Evolutionary conservation across 345 rosid genomes (phyloP), one percentile per base, ranked within the genome.

Genomic region (Triadica sebifera): DNA sequence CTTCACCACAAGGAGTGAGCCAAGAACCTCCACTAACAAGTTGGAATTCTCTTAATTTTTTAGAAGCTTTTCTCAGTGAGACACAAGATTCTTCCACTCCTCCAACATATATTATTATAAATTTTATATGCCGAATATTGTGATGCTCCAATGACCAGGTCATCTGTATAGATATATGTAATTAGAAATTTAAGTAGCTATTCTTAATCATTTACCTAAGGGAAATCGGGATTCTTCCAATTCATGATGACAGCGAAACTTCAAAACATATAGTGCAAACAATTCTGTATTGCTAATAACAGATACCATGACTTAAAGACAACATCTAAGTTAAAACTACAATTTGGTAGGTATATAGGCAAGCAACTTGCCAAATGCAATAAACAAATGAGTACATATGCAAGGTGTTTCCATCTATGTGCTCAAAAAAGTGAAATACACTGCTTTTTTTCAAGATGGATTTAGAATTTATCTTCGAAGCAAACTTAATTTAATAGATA

Each of bases 1-100:
- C 82, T 74, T 82, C 75, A 70, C 87, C 67, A 8, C 74, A 45
- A 80, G 82, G 57, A 80, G 87, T 80, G 82, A 74, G 74, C 81
- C 81, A 74, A 71, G 67, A 82, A 75, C 60, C 78, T 79, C 87
- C 85, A 85, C 88, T 81, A 4, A 74, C 79, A 75, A 72, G 67
- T 77, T 76, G 82, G 74, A 58, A 70, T 29, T 58, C 66, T 64
- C 70, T 75, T 71, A 63, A 22, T 45, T 22, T 70, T 12, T 69
- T 55, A 77, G 8, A 81, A 77, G 78, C 22, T 67, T 25, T 65
- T 50, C 50, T 69, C 69, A 76, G 37, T 25, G 59, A 61, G 68
- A 74, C 74, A 67, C 22, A 5, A 22, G 70, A 85, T 80, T 85
- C 84, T 76, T 80, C 80, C 76, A 72, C 67, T 82, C 16, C 37